Percentiles rank a stretch among this genome's conserved stretches.
Evolutionary conservation across 1,284 basidiomycete species (phyloP).

Genomic region (Moniliella sp.): DNA sequence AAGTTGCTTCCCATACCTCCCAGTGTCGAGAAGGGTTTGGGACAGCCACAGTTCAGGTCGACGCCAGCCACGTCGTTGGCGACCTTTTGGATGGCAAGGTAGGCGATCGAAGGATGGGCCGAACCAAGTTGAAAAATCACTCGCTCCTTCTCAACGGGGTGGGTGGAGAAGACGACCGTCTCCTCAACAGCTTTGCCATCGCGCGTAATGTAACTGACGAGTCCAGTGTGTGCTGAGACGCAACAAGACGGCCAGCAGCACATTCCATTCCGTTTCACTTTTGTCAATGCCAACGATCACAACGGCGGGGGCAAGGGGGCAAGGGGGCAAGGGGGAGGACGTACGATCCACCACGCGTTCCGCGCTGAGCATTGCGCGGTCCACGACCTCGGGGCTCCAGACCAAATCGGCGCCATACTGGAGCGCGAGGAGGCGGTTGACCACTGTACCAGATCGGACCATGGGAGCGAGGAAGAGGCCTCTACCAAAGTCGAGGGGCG

Average conservation of each 20-base stretch:
- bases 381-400: slow-evolving; percentile 90
- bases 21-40: slow-evolving; percentile 84
- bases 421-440: slow-evolving; percentile 60
- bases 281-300: no score
- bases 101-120: slow-evolving; percentile 65
- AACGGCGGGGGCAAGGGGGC: no score
- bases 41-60: slow-evolving; percentile 69
- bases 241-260: no score
- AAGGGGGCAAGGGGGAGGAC: no score
- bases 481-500: not conserved
- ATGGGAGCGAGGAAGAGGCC: slow-evolving; percentile 31
- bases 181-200: slow-evolving; percentile 38
- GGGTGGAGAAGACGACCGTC: slow-evolving; percentile 68
- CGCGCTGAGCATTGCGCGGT: slow-evolving; percentile 76
- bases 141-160: slow-evolving; percentile 52
- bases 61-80: slow-evolving; percentile 69
- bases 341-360: slow-evolving; percentile 61
- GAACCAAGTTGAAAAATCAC: slow-evolving; percentile 59
- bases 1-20: slow-evolving; percentile 90
- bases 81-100: slow-evolving; percentile 67
- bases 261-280: no score
- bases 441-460: slow-evolving; percentile 37
- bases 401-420: slow-evolving; percentile 84
- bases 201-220: slow-evolving; percentile 52
- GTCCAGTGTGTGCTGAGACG: slow-evolving; percentile 55